Conservation (phyloP, 169 alveolate species). For the Cryptosporidium andersoni region DNA sequence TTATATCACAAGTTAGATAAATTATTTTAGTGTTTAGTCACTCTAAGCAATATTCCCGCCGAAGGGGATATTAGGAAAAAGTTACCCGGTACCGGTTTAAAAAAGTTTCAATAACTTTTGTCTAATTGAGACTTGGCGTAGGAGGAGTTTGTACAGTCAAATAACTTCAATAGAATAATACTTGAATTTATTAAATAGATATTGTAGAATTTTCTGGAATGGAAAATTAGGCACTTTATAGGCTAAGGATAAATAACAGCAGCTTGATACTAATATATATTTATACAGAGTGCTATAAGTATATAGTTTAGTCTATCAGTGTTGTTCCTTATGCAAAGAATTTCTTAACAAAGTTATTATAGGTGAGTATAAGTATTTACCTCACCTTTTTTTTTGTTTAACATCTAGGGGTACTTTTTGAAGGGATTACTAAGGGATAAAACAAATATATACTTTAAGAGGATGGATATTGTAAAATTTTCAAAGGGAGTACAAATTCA, state of each 20-base stretch:
- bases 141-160: neutral
- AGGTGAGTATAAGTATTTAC: neutral
- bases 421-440: conserved; percentile 1
- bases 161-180: neutral
- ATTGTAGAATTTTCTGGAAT: too few species aligned
- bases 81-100: too few species aligned
- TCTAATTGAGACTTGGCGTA: conserved; percentile 58
- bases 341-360: neutral
- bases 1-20: too few species aligned
- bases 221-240: too few species aligned
- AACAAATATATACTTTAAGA: conserved; percentile 12
- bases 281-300: conserved; percentile 58
- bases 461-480: conserved; percentile 65
- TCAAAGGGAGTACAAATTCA: conserved; percentile 68
- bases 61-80: neutral
- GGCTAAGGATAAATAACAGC: conserved; percentile 26
- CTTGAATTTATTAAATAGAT: neutral
- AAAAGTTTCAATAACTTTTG: neutral
- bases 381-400: neutral
- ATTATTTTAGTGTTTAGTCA: too few species aligned
- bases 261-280: conserved; percentile 30
- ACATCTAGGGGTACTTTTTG: neutral
- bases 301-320: conserved; percentile 48
- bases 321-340: conserved; percentile 58
- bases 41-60: too few species aligned